Evolutionary conservation across 148 eudicot genomes (phyloP), one percentile per base, ranked within the genome.

Genomic region (Salicornia ramosissima): DNA sequence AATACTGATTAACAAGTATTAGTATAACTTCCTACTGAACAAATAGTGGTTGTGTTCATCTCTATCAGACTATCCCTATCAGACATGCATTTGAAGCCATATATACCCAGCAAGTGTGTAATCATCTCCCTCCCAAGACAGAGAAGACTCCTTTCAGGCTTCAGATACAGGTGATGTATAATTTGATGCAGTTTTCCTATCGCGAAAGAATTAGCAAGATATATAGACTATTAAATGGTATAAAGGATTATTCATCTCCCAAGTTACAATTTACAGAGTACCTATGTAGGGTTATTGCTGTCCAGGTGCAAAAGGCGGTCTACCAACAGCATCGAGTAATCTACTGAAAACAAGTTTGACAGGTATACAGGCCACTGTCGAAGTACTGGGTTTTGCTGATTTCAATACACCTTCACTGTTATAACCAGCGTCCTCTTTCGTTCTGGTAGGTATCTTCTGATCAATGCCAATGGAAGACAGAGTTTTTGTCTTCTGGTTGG

Each of bases 341-440:
- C 99, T 82, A 83, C 97, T 86, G 75, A 88, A 94, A 15, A 89
- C 97, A 58, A 94, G 80, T 56, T 91, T 94, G 25, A 94, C 88
- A 19, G 97, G 97, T 63, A 94, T 89, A 79, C 97, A 94, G 62
- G 99, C 90, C 62, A 91, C 88, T 12, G 88, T 76, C 40, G 88
- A 77, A n/a, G 88, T 90, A 6, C 72, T 79, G 39, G 82, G 45
- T 36, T 75, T 88, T 45, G 74, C 69, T 2, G 86, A 66, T 79
- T 88, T 94, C 9, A 87, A 79, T 79, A 84, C 75, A 70, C 89
- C 91, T 71, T 81, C 86, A 56, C 61, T 74, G 63, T 54, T 74
- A 80, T 71, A 66, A 54, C 69, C 76, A 65, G 64, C 50, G 14
- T 74, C 62, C 25, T 67, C 67, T 79, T 74, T 75, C 29, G 33